Base-by-base conservation (phyloP, 2,329 filamentous ascomycete species). In the Colletotrichum viniferum region DNA sequence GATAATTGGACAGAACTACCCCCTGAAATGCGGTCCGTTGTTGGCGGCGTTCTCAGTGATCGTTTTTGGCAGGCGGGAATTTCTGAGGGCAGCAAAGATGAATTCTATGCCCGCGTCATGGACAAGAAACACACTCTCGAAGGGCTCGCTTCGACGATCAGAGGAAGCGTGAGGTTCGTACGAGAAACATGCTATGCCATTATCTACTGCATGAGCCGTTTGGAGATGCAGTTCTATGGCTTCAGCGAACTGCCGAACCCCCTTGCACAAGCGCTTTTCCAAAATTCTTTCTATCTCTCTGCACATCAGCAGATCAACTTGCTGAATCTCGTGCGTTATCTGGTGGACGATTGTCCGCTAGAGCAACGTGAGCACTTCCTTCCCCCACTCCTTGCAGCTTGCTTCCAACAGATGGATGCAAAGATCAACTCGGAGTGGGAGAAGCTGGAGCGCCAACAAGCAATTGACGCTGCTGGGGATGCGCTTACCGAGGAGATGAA, bases 61-160 rank as follows among this genome's bases (percentile, higher is more conserved):
- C 91, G 97, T 28, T 99, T 99, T 83, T 99, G 97, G 97, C 97
- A 99, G 87, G 95, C 96, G 8, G 97, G 97, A 12, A 99, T 99
- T 66, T 98, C 97, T 0, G 94, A 94, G 77, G 97, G 98, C 30
- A 98, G 95, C 79, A 96, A 97, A 82, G 97, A 98, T 77, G 96
- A 98, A 74, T 99, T 99, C 82, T 98, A 98, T 83, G 94, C 95
- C 36, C 92, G 95, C 55, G 96, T 99, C 3, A 92, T 95, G 71
- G 94, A 95, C 36, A 98, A 97, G 71, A 98, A 96, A 84, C 91
- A 90, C 55, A 98, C 96, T 0, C 91, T 98, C 72, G 97, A 99
- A 84, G 97, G 97, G 1, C 94, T 99, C 77, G 96, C 96, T 7
- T 98, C 96, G 2, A 96, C 96, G 1, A 95, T 99, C 56, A 92